Evolutionary conservation across 306 rosid genomes (phyloP), one percentile per base, ranked within the genome.

Genomic region (Inga leiocalycina): DNA sequence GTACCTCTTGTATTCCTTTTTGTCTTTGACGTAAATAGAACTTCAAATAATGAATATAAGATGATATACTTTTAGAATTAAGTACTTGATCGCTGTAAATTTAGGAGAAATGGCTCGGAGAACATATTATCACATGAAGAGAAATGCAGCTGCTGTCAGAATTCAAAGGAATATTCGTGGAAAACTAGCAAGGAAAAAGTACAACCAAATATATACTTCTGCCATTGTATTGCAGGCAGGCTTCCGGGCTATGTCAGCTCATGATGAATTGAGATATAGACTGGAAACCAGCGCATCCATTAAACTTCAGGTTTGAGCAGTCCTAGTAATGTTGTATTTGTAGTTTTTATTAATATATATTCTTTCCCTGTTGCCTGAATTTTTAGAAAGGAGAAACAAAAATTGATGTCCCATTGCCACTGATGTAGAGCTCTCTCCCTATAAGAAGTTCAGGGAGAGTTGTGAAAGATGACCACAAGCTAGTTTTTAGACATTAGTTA

Each of bases 41-140:
- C 70, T 57, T 66, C 43, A 80, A 79, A 65, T 22, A 45, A 81
- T 70, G 56, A 52, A 51, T 67, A 80, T 68, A 68, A 66, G 77
- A 61, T 48, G 77, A 80, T 83, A 48, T 68, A n/a, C 70, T 24
- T 32, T 56, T 59, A 73, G 20, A 75, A 70, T 71, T 73, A 73
- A 52, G 57, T 79, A 66, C 48, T 82, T 78, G 5, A 41, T 76
- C 82, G 72, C 81, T 87, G 75, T 73, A 77, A 82, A 83, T 83
- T 78, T 83, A 95, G 98, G 98, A 66, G 89, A 88, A 86, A 67
- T 93, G 89, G 91, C 91, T 77, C 94, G 96, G 59, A 89, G 77
- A 43, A 79, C 51, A 73, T 90, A 80, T 77, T 74, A 84, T 80
- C 83, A 74, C 74, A 75, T 79, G 87, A 92, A 84, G 89, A 88